Conservation (phyloP, 2,329 filamentous ascomycete genomes). For the Cordyceps fumosorosea region DNA sequence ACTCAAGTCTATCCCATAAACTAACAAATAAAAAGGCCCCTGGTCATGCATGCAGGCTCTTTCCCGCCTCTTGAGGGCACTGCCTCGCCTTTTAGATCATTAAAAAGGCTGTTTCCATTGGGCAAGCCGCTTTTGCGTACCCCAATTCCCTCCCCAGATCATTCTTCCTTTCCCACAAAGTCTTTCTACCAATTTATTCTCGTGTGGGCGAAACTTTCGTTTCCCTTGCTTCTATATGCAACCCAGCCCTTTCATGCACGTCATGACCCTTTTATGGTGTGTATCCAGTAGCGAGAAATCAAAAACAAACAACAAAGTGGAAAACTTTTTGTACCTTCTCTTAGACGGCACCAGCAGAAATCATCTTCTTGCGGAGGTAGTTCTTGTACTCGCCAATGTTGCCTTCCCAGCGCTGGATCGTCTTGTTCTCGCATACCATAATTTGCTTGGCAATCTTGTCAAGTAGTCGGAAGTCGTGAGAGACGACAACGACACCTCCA, state of each 20-base stretch:
- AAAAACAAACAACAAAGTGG: not conserved
- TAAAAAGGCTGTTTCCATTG: not conserved
- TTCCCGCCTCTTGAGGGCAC: slow-evolving; percentile 6
- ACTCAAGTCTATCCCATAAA: slow-evolving; percentile 10
- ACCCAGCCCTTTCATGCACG: slow-evolving; percentile 15
- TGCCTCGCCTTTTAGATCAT: slow-evolving; percentile 3
- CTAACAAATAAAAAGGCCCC: slow-evolving; percentile 7
- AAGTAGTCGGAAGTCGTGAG: slow-evolving; percentile 96
- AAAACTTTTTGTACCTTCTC: slow-evolving; percentile 6
- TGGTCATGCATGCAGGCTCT: slow-evolving; percentile 9
- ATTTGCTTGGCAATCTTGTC: slow-evolving; percentile 99
- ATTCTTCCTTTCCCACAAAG: not conserved
- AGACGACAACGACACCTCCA: slow-evolving; percentile 95
- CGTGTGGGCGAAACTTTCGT: not conserved
- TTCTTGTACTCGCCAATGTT: slow-evolving; percentile 95
- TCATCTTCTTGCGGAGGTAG: slow-evolving; percentile 98
- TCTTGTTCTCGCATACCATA: slow-evolving; percentile 97
- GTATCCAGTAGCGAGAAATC: slow-evolving; percentile 11
- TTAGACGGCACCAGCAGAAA: slow-evolving; percentile 79
- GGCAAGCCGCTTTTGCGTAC: not conserved
- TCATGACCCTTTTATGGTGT: slow-evolving; percentile 10
- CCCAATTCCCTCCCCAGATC: not conserved
- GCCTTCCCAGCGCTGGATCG: slow-evolving; percentile 83
- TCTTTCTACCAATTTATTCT: slow-evolving; percentile 9
- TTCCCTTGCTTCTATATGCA: slow-evolving; percentile 19